phyloP scores from a whole-genome alignment of 2,329 filamentous ascomycete genomes.

The Aureobasidium mangrovei region DNA sequence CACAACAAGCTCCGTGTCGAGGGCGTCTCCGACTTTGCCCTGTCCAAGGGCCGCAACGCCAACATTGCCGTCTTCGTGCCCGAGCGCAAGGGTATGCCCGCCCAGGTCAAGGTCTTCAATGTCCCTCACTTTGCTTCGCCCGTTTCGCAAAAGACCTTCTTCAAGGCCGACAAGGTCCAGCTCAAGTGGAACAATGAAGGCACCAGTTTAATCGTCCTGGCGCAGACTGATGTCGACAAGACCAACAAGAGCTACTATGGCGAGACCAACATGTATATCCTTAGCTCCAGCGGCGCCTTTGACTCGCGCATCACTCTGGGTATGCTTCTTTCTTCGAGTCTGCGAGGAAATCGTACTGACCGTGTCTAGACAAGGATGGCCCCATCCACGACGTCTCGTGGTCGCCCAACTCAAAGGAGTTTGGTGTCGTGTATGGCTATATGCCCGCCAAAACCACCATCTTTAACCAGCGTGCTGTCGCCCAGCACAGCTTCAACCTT shows the following conservation, averaged over 20 bases:
- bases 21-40: conserved; percentile 78
- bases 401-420: conserved; percentile 96
- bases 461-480: conserved; percentile 80
- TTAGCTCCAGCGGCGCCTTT: conserved; percentile 84
- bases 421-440: conserved; percentile 93
- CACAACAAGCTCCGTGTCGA: conserved; percentile 96
- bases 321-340: conserved; percentile 26
- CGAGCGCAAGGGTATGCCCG: conserved; percentile 93
- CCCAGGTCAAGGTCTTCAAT: conserved; percentile 87
- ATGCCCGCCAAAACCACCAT: conserved; percentile 99
- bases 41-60: conserved; percentile 82
- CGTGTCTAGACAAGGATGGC: conserved; percentile 77
- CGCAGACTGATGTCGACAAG: conserved; percentile 96
- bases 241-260: conserved; percentile 99
- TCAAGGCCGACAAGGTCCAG: conserved; percentile 98
- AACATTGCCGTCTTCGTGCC: conserved; percentile 92
- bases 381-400: conserved; percentile 98
- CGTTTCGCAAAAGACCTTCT: conserved; percentile 96
- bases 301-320: conserved; percentile 79
- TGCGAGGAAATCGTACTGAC: conserved; percentile 7
- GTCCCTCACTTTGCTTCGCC: conserved; percentile 76
- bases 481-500: conserved; percentile 77
- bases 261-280: conserved; percentile 91
- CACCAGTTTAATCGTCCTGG: conserved; percentile 84
- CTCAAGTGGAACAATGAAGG: conserved; percentile 95